These are phyloP conservation scores for Acanthamoeba castellanii DNA, from an alignment of 208 protist genomes.

Conservation along the genomic window DNA sequence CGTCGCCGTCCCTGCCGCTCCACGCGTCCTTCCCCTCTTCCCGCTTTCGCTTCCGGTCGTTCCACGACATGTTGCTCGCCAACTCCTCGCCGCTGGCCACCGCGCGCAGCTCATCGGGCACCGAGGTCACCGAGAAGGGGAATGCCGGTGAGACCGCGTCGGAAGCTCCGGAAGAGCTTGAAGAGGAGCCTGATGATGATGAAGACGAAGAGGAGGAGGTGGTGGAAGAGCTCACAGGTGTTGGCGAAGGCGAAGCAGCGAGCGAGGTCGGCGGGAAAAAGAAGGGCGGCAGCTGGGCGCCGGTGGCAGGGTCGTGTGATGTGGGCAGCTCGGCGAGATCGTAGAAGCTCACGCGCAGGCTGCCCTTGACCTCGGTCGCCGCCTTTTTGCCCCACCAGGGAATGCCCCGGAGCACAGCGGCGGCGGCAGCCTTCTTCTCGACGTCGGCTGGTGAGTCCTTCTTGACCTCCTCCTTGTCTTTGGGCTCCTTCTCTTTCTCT, in stretches of 20 bases:
- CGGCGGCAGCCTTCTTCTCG: slow-evolving; percentile 28
- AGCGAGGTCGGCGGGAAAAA: slow-evolving; percentile 28
- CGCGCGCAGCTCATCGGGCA: slow-evolving; percentile 20
- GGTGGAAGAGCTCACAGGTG: neutral
- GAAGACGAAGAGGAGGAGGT: neutral
- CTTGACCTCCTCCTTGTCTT: neutral
- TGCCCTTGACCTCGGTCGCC: slow-evolving; percentile 38
- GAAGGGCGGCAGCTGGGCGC: slow-evolving; percentile 7
- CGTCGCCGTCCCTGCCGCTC: neutral
- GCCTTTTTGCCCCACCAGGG: slow-evolving; percentile 58
- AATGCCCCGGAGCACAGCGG: neutral
- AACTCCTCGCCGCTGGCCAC: neutral
- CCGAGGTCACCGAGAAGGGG: slow-evolving; percentile 12
- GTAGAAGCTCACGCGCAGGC: slow-evolving; percentile 57
- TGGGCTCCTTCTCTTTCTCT: neutral
- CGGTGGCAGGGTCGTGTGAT: neutral
- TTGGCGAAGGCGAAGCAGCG: neutral
- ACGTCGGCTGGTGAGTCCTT: neutral
- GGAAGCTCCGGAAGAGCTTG: neutral
- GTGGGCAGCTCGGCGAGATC: slow-evolving; percentile 2
- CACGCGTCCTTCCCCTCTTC: neutral
- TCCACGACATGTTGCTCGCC: neutral
- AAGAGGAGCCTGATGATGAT: neutral
- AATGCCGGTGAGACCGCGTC: neutral
- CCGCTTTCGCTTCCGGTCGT: slow-evolving; percentile 23